Evolutionary conservation across 495 filamentous ascomycete species (phyloP).

Genomic region (Annulohypoxylon bovei): DNA sequence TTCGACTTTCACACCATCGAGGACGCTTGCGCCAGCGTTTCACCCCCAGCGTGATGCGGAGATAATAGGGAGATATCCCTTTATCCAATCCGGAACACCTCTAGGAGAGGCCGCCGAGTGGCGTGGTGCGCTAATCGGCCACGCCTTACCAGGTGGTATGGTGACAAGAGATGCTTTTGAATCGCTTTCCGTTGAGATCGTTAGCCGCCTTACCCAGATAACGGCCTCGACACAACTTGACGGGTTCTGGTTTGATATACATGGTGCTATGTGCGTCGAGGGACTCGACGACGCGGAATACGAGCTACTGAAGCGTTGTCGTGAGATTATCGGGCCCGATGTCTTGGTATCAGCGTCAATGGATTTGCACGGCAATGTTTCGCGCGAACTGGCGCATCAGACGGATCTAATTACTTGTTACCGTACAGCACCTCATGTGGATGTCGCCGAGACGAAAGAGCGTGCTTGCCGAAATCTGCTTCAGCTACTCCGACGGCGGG

Average conservation of each 20-base stretch:
- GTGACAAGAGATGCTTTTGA: conserved; percentile 61
- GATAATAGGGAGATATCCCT: conserved; percentile 59
- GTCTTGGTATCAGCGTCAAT: conserved; percentile 65
- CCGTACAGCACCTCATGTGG: conserved; percentile 65
- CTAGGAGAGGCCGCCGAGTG: conserved; percentile 58
- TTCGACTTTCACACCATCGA: conserved; percentile 64
- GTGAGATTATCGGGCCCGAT: conserved; percentile 57
- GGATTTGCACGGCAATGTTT: conserved; percentile 69
- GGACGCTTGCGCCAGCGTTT: conserved; percentile 62
- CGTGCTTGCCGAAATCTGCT: conserved; percentile 65
- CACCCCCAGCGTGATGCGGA: conserved; percentile 60
- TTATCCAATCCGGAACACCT: conserved; percentile 53
- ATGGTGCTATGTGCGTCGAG: conserved; percentile 68
- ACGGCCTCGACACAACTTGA: conserved; percentile 47
- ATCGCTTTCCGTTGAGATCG: conserved; percentile 59
- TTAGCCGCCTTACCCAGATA: conserved; percentile 54
- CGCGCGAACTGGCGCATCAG: conserved; percentile 59
- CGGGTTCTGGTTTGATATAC: conserved; percentile 68
- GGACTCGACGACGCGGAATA: conserved; percentile 61
- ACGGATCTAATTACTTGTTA: conserved; percentile 66
- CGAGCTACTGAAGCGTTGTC: conserved; percentile 61
- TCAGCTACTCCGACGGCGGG: conserved; percentile 45
- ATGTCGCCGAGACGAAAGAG: conserved; percentile 62
- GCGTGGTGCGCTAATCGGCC: conserved; percentile 64
- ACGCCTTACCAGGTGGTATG: conserved; percentile 64